These are phyloP conservation scores for Wallacemonas sp. DNA, from an alignment of 208 protist genomes.

Conservation along the genomic window DNA sequence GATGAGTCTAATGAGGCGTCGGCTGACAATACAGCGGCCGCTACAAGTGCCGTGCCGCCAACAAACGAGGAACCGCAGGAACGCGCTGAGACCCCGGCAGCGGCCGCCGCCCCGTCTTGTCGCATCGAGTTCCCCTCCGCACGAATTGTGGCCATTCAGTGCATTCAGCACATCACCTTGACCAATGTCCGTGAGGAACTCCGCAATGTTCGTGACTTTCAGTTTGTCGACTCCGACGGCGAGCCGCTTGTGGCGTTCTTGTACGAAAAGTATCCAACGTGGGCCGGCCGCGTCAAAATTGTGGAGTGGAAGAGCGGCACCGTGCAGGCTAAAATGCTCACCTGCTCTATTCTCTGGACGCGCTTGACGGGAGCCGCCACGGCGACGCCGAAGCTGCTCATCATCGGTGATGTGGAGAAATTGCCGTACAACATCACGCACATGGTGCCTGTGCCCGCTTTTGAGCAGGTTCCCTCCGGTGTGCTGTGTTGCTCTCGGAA, in stretches of 20 bases:
- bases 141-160: background rate
- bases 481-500: conserved; percentile 77
- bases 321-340: conserved; percentile 79
- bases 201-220: conserved; percentile 84
- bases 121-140: background rate
- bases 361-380: conserved; percentile 51
- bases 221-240: conserved; percentile 79
- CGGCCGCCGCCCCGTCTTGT: background rate
- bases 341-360: conserved; percentile 76
- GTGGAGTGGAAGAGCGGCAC: conserved; percentile 79
- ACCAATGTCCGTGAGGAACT: conserved; percentile 47
- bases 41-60: too few species aligned
- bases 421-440: conserved; percentile 81
- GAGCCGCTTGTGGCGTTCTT: conserved; percentile 82
- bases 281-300: conserved; percentile 83
- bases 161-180: conserved; percentile 25
- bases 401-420: conserved; percentile 78
- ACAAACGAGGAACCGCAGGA: too few species aligned
- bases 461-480: conserved; percentile 60
- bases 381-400: conserved; percentile 44
- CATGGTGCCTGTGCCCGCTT: conserved; percentile 66
- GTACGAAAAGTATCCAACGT: conserved; percentile 74
- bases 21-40: too few species aligned
- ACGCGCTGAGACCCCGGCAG: background rate
- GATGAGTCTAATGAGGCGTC: conserved; percentile 13